Conservation (phyloP, 805 yeast species). For the Yamadazyma akitaensis region DNA sequence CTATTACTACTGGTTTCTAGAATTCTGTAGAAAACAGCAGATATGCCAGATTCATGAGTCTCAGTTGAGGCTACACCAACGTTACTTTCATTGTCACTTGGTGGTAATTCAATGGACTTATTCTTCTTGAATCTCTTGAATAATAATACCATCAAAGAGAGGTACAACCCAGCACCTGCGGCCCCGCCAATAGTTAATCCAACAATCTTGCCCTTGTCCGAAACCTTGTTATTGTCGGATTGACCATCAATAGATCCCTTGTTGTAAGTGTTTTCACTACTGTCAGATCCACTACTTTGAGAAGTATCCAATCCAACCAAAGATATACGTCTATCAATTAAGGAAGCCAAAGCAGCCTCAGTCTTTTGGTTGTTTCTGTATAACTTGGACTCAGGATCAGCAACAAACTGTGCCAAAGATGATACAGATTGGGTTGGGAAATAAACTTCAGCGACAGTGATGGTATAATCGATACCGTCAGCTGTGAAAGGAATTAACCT, state of each 20-base stretch:
- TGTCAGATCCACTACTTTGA: slow-evolving; percentile 14
- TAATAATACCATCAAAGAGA: slow-evolving; percentile 55
- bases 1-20: slow-evolving; percentile 13
- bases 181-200: slow-evolving; percentile 85
- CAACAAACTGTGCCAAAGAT: slow-evolving; percentile 48
- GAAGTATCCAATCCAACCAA: slow-evolving; percentile 40
- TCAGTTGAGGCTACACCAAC: slow-evolving; percentile 22
- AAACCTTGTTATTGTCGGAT: slow-evolving; percentile 9
- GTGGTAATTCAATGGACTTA: slow-evolving; percentile 36
- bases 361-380: slow-evolving; percentile 59
- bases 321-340: slow-evolving; percentile 73
- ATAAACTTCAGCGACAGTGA: slow-evolving; percentile 85
- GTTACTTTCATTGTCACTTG: slow-evolving; percentile 38
- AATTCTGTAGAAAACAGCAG: slow-evolving; percentile 27
- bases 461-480: slow-evolving; percentile 52
- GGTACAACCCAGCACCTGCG: slow-evolving; percentile 67
- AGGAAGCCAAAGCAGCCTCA: slow-evolving; percentile 52
- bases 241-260: slow-evolving; percentile 36
- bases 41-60: slow-evolving; percentile 21
- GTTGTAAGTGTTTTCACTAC: slow-evolving; percentile 12
- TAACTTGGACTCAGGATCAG: slow-evolving; percentile 51
- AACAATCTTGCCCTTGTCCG: slow-evolving; percentile 47
- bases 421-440: slow-evolving; percentile 58
- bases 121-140: slow-evolving; percentile 49
- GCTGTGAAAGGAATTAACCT: slow-evolving; percentile 76